Evolutionary conservation across 2,329 filamentous ascomycete species (phyloP), one percentile per base, ranked within the genome.

Genomic region (Paraphaeosphaeria sporulosa): DNA sequence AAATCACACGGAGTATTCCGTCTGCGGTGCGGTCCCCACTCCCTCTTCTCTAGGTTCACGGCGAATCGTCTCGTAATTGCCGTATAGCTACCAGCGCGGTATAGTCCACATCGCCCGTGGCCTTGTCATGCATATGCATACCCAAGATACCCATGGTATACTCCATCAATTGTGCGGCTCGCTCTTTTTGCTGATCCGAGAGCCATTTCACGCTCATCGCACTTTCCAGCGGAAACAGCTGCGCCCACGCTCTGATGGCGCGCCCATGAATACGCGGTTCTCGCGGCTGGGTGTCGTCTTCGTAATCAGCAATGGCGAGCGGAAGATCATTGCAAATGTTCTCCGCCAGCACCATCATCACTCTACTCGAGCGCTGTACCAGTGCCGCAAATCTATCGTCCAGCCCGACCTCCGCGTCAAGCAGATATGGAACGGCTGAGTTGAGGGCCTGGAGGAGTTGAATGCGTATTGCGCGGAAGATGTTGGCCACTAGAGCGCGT

Each of bases 391-490:
- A 5, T 3, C 44, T 17, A 7, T n/a, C 6, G 27, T 54, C 51
- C 17, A 19, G 4, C 17, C 27, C 40, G 5, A 12, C 21, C 1
- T 21, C 19, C 3, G 38, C 23, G 5, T 30, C n/a, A 9, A n/a
- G 27, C 7, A 54, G 27, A 34, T 44, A 34, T 34, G 23, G 23
- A 23, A 54, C 17, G 17, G 25, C 40, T 15, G 10, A 27, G 42
- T 32, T 44, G 25, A 54, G 25, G 2, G 51, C 51, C 12, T 48
- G 30, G 10, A 56, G 42, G 27, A 56, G 53, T n/a, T 48, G 43
- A 9, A 56, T 56, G 0, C 53, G 53, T 19, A 34, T 32, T 10
- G 42, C 44, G 19, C 53, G 53, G 25, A 47, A 56, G 5, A 47
- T n/a, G 25, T 56, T 56, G 2, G 21, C 34, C 4, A 48, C 32